phyloP scores from a whole-genome alignment of 257 asterid species.

The Nemophila menziesii region DNA sequence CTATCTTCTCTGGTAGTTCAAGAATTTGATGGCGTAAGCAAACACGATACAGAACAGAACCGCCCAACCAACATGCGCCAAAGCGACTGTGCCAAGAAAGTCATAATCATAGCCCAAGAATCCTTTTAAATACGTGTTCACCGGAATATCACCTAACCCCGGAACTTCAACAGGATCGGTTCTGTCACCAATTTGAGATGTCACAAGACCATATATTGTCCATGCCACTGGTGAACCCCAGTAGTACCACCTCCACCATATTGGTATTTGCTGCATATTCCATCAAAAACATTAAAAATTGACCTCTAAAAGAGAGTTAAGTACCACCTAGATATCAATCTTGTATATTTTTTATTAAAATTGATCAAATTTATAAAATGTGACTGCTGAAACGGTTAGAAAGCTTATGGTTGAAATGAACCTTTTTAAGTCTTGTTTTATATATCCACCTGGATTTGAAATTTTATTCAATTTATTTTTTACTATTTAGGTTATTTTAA shows the following conservation, averaged over 20 bases:
- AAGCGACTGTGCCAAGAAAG: slow-evolving; percentile 51
- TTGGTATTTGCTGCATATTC: slow-evolving; percentile 42
- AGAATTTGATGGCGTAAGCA: slow-evolving; percentile 50
- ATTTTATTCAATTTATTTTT: no score
- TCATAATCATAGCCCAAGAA: slow-evolving; percentile 42
- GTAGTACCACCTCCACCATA: slow-evolving; percentile 79
- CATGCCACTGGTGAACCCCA: slow-evolving; percentile 52
- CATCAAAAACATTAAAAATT: not conserved
- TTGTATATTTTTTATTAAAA: no score
- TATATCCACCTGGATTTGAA: no score
- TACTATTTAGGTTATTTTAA: no score
- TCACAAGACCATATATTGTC: slow-evolving; percentile 17
- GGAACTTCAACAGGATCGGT: not conserved
- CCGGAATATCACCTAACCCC: slow-evolving; percentile 8
- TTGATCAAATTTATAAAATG: no score
- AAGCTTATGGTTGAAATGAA: no score
- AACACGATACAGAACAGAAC: slow-evolving; percentile 45
- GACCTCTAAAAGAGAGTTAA: no score
- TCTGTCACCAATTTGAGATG: slow-evolving; percentile 14
- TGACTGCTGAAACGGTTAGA: no score
- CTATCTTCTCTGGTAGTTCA: slow-evolving; percentile 66
- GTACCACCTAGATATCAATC: no score
- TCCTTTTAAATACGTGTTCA: slow-evolving; percentile 41
- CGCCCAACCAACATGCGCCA: slow-evolving; percentile 62
- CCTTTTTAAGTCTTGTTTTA: no score